Conservation (phyloP, 345 rosid species). For the Eucalyptus regnans region DNA sequence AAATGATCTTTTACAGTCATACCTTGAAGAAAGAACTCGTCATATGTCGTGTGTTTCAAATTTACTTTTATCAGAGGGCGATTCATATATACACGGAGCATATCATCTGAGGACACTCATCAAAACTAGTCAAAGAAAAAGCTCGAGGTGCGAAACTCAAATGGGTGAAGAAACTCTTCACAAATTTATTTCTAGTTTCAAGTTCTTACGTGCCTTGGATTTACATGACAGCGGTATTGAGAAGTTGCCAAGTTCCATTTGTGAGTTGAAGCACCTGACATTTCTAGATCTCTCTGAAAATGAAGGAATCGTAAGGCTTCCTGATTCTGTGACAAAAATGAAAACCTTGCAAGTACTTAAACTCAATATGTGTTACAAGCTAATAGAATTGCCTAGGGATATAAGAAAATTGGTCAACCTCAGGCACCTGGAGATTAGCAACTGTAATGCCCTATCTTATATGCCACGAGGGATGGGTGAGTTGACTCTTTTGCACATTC, state of each 20-base stretch:
- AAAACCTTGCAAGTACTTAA: not conserved
- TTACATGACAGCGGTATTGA: not conserved
- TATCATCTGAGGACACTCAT: not conserved
- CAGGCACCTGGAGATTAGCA: not conserved
- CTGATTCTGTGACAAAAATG: not conserved
- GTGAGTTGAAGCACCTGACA: not conserved
- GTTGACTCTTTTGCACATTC: not conserved
- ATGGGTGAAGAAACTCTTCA: not conserved
- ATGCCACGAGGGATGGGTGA: not conserved
- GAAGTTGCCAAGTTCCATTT: not conserved
- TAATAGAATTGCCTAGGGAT: not conserved
- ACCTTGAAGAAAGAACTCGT: no score
- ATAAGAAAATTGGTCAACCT: not conserved
- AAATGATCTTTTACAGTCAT: no score
- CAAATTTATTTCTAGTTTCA: accelerated
- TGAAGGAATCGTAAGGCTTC: not conserved
- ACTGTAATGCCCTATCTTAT: not conserved
- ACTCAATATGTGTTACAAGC: not conserved
- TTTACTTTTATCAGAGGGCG: no score
- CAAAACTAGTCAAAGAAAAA: accelerated
- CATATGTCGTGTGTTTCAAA: no score
- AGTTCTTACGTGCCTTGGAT: not conserved
- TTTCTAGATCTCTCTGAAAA: not conserved
- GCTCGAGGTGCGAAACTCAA: accelerated
- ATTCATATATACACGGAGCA: no score